Evolutionary conservation across 345 rosid genomes (phyloP), one percentile per base, ranked within the genome.

Genomic region (Rhodamnia argentea): DNA sequence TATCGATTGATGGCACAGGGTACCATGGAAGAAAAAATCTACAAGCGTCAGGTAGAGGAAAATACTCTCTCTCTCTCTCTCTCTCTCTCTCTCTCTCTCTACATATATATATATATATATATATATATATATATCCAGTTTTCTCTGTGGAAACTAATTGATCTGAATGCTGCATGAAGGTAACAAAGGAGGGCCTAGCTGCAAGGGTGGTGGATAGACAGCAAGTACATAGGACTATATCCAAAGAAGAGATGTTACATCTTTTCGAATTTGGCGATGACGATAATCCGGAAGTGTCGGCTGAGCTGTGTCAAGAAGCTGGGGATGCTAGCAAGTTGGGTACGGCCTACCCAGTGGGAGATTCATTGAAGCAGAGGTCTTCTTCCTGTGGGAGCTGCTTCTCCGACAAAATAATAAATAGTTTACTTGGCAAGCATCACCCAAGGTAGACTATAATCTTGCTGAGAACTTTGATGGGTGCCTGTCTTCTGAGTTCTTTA

Each of bases 171-270:
- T 89, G 85, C 85, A 87, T 88, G 89, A 92, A 98, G 99, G 99
- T 96, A 86, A 98, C 96, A 5, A 98, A 98, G 91, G 99, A 98
- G 91, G 98, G 99, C 84, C 98, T 98, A 62, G 99, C 99, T 89
- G 99, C 99, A 87, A 95, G 99, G 94, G 99, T 98, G 88, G 99
- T 98, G 58, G 99, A 98, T 91, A 93, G 99, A 90, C 99, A 98
- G 87, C 99, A 96, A 92, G 94, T 98, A 62, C 96, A 95, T 91
- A 91, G 99, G 86, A 96, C 98, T 44, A 96, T 98, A 75, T 96
- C 99, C 54, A 96, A 89, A 92, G 99, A 98, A 91, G 99, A 98
- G 91, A 96, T 98, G 99, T 86, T 98, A 91, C 99, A 98, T 90
- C 94, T 98, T 74, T 98, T 98, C 88, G 99, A 98, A 89, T 98